Base-by-base conservation (phyloP, 2,329 filamentous ascomycete species). In the Hypoxylon sp. region DNA sequence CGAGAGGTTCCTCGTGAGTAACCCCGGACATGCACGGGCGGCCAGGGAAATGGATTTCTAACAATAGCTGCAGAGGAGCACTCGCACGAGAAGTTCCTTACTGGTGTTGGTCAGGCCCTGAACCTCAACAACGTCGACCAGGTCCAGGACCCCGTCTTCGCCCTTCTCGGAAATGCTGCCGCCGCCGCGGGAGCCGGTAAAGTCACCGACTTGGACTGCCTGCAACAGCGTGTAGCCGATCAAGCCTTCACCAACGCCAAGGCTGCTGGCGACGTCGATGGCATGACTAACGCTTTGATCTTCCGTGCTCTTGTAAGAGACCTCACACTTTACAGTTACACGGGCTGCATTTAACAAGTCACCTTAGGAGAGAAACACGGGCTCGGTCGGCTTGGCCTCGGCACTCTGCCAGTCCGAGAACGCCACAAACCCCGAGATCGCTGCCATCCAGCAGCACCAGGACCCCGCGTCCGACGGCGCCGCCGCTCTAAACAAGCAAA, bases 381-480 rank as follows among this genome's bases (percentile, higher is more conserved):
- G 78, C 51, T 70, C 72, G 10, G 86, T 89, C 63, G 87, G 87
- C 51, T 75, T 80, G 46, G 82, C 81, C n/a, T 87, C 84, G 48
- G 84, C 82, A 30, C 76, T 83, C 50, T 91, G 88, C 79, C 81
- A 76, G 34, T 41, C 78, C 76, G 74, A 86, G 71, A 79, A 76
- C 41, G 85, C 88, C 15, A 79, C 81, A 60, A 91, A 91, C 77
- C 82, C 88, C 2, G 88, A 91, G 78, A 89, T 91, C 70, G 84
- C 81, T 26, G 86, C 86, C 44, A 74, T 91, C 62, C 77, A 80
- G 56, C 87, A 89, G 76, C 88, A 91, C 76, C 88, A 91, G 77
- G 89, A 91, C 73, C 87, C 89, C 26, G 89, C 88, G 19, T 85
- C 85, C 0, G 72, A 80, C 2, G 83, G 82, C 43, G 85, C 87